Percentiles rank a stretch among this genome's conserved stretches.
These are phyloP conservation scores for Gossypium schwendimanii DNA, from an alignment of 441 rosid species.

Conservation along the genomic window DNA sequence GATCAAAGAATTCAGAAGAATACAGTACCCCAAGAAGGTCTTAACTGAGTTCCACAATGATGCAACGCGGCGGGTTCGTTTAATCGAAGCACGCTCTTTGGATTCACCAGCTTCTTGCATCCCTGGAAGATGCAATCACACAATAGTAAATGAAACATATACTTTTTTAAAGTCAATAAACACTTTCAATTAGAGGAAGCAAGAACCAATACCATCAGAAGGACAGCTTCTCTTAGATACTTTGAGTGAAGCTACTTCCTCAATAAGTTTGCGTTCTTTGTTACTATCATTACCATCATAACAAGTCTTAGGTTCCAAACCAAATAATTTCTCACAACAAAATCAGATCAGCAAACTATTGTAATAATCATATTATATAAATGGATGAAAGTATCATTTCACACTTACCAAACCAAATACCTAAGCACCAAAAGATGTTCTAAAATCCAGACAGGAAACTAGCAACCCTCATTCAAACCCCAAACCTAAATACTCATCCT, in stretches of 20 bases:
- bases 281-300: slow-evolving; percentile 38
- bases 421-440: neutral
- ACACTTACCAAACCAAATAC: neutral
- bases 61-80: slow-evolving; percentile 22
- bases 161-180: neutral
- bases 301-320: slow-evolving; percentile 8
- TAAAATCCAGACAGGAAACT: neutral
- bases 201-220: slow-evolving; percentile 30
- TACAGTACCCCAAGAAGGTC: slow-evolving; percentile 46
- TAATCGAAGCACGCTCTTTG: slow-evolving; percentile 22
- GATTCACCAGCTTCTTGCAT: slow-evolving; percentile 15
- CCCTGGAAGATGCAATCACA: slow-evolving; percentile 21
- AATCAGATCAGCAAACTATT: neutral
- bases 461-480: neutral
- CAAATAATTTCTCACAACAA: neutral
- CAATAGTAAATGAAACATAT: neutral
- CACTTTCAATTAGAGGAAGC: neutral
- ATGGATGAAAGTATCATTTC: neutral
- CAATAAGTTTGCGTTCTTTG: slow-evolving; percentile 53
- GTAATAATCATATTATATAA: neutral
- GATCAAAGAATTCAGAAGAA: neutral
- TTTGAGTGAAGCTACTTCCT: slow-evolving; percentile 57
- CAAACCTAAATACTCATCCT: neutral
- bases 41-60: slow-evolving; percentile 53
- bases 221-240: slow-evolving; percentile 34